A percentile compares a stretch with the other conserved stretches of the same genome.
Conservation (phyloP, 805 yeast species). For the Myxozyma monticola region DNA sequence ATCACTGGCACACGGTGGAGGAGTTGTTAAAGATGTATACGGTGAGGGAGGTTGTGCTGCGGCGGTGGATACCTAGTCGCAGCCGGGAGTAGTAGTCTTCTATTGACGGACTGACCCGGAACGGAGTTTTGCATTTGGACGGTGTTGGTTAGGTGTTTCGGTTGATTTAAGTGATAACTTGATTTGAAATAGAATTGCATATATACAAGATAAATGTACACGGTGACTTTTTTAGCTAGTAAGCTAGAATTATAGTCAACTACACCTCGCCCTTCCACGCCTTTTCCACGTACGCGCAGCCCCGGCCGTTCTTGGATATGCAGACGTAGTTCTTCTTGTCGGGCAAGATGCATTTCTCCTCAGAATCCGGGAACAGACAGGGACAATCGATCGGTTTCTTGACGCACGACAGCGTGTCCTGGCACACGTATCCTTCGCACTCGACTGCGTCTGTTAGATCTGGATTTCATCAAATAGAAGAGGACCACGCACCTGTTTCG, state of each 20-base stretch:
- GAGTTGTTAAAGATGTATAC: constrained; percentile 47
- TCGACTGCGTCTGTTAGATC: constrained; percentile 33
- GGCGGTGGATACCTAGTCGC: constrained; percentile 83
- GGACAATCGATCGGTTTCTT: constrained; percentile 71
- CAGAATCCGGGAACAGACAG: constrained; percentile 85
- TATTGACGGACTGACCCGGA: too few species aligned
- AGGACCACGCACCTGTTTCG: constrained; percentile 18
- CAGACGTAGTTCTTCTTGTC: constrained; percentile 67
- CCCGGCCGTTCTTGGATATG: constrained; percentile 69
- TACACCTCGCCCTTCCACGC: constrained; percentile 63
- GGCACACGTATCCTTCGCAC: constrained; percentile 74
- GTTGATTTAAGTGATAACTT: neutral
- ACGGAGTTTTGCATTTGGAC: too few species aligned
- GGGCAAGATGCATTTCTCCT: constrained; percentile 76
- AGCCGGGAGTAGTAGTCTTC: constrained; percentile 65
- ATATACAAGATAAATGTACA: too few species aligned
- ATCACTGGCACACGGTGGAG: constrained; percentile 36
- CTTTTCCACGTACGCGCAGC: constrained; percentile 80
- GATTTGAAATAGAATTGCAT: too few species aligned
- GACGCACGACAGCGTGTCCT: constrained; percentile 81
- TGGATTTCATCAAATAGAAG: neutral
- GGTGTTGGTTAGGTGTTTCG: neutral
- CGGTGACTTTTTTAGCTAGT: neutral
- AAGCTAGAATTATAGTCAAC: constrained; percentile 2
- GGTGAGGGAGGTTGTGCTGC: constrained; percentile 66